Percentiles rank a stretch among this genome's conserved stretches.
Evolutionary conservation across 345 rosid species (phyloP).

Genomic region (Limnanthes douglasii): DNA sequence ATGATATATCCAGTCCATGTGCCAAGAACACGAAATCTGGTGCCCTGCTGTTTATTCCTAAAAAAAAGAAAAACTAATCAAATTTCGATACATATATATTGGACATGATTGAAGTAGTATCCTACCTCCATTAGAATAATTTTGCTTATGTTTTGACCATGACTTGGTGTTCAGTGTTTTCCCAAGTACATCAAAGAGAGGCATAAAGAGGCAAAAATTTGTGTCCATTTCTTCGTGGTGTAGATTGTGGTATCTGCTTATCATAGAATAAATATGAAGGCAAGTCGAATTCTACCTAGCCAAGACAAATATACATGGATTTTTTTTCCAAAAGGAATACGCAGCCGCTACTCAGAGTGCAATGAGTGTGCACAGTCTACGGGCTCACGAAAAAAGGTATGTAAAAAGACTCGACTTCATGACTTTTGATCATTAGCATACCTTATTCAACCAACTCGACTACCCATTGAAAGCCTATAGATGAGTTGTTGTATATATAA

Average conservation of each 20-base stretch:
- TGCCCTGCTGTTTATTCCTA: slow-evolving; percentile 30
- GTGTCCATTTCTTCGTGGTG: slow-evolving; percentile 69
- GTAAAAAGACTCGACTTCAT: background rate
- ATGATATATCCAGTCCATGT: slow-evolving; percentile 62
- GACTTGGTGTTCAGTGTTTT: slow-evolving; percentile 54
- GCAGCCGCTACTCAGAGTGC: background rate
- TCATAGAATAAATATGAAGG: slow-evolving; percentile 3
- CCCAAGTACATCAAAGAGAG: slow-evolving; percentile 67
- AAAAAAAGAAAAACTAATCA: slow-evolving; percentile 2
- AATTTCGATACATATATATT: background rate
- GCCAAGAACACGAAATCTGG: slow-evolving; percentile 96
- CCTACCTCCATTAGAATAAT: slow-evolving; percentile 38
- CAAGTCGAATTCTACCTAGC: slow-evolving; percentile 4
- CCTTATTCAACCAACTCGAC: no score
- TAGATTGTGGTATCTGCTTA: slow-evolving; percentile 67
- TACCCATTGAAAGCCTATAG: no score
- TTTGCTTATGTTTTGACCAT: slow-evolving; percentile 53
- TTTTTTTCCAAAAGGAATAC: slow-evolving; percentile 1
- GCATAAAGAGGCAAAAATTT: slow-evolving; percentile 96
- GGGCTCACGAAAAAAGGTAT: background rate
- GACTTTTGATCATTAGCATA: no score
- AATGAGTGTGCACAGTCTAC: background rate
- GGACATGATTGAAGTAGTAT: background rate
- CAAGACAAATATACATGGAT: slow-evolving; percentile 5
- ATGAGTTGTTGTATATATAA: slow-evolving; percentile 7